Base-by-base conservation (phyloP, 805 yeast genomes). In the Candida verbasci region DNA sequence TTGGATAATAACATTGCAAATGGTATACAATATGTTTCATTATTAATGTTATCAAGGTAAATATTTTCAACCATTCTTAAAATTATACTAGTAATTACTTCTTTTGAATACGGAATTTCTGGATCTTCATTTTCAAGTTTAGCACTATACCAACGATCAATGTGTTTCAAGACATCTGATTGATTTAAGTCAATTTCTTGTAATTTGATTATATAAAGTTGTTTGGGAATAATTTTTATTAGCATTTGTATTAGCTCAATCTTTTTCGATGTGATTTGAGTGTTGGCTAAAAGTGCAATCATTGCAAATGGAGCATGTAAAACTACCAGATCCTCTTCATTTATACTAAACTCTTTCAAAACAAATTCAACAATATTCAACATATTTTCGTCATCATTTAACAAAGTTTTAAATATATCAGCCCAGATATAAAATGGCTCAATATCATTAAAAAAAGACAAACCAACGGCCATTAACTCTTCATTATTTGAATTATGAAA, bases 241-340 rank as follows among this genome's bases (percentile, higher is more conserved):
- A 86, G 46, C 1, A 56, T 44, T 15, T 62, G 56, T 6, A 74
- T 58, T 4, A 80, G 50, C 0, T 50, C 45, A 15, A 71, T 49
- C 65, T 79, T 70, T 17, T 56, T 35, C 2, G 16, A 28, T 9
- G 37, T 42, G 6, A 49, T 29, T 1, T 34, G 24, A 10, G 39
- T 21, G 15, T 54, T 49, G 3, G 65, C 39, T 16, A 82, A 50
- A 2, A 70, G 40, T 1, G 73, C 61, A 14, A 86, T 46, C 1
- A 88, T 53, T 0, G 84, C 70, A 29, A 86, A 57, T 0, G 97
- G 97, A 6, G 84, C 62, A 52, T 91, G 96, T 14, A 73, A 70
- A 0, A 77, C 63, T 6, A 82, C 59, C 83, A 87, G 86, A 43
- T 88, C 97, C 47, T 88, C 97, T 44, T 91, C 98, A 28, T 74